phyloP scores from a whole-genome alignment of 768 basidiomycete genomes.

The Lactarius akahatsu region DNA sequence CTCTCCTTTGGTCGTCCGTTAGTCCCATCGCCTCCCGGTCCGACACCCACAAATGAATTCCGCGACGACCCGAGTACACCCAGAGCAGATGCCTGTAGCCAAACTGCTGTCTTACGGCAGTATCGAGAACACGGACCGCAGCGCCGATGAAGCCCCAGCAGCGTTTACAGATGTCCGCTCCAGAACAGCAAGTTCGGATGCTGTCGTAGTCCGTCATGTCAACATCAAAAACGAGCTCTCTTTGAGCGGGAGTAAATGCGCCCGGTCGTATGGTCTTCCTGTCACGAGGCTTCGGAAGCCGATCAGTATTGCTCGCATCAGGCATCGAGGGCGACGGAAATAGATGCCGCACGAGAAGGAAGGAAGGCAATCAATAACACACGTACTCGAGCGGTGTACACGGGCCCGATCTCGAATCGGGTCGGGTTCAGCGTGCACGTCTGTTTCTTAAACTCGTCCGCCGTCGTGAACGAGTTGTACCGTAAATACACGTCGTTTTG shows the following conservation, averaged over 20 bases:
- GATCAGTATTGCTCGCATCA: background rate
- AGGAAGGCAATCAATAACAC: background rate
- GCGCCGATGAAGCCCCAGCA: slow-evolving; percentile 96
- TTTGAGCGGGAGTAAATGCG: slow-evolving; percentile 67
- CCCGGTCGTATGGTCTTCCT: slow-evolving; percentile 75
- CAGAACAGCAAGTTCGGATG: slow-evolving; percentile 92
- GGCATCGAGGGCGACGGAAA: background rate
- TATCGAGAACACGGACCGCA: slow-evolving; percentile 85
- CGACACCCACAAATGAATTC: slow-evolving; percentile 97
- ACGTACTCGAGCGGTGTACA: slow-evolving; percentile 83
- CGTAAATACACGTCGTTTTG: slow-evolving; percentile 89
- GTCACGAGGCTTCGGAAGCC: slow-evolving; percentile 70
- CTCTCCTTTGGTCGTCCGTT: slow-evolving; percentile 86
- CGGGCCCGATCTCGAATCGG: slow-evolving; percentile 95
- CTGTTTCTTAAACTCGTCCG: slow-evolving; percentile 91
- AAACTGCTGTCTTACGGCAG: slow-evolving; percentile 80
- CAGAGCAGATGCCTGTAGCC: slow-evolving; percentile 89
- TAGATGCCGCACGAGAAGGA: background rate
- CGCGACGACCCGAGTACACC: slow-evolving; percentile 98
- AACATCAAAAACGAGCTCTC: slow-evolving; percentile 98
- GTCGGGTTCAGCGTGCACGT: slow-evolving; percentile 81
- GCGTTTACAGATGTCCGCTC: slow-evolving; percentile 82
- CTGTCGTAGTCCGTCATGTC: slow-evolving; percentile 99
- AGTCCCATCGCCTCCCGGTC: slow-evolving; percentile 85
- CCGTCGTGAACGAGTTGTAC: slow-evolving; percentile 85